These are phyloP conservation scores for Clonostachys rhizophaga DNA, from an alignment of 2,329 filamentous ascomycete species.

Conservation along the genomic window DNA sequence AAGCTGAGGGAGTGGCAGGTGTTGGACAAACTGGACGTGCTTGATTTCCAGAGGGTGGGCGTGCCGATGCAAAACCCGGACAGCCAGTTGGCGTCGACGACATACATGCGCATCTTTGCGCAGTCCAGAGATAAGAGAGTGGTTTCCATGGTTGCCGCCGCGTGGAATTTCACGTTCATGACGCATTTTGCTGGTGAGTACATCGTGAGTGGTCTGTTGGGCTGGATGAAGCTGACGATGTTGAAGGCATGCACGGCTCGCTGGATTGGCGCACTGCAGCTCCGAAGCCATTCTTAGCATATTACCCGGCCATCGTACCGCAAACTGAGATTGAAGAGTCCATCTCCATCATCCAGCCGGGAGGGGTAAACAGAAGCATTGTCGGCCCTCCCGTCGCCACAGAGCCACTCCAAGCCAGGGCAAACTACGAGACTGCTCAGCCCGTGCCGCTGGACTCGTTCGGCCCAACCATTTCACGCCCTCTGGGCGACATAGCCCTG, in stretches of 20 bases:
- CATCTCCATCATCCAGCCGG: slow-evolving; percentile 8
- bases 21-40: slow-evolving; percentile 33
- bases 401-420: slow-evolving; percentile 6
- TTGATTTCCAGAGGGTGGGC: slow-evolving; percentile 43
- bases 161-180: slow-evolving; percentile 24
- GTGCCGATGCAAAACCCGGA: slow-evolving; percentile 21
- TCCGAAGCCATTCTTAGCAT: slow-evolving; percentile 11
- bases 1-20: slow-evolving; percentile 30
- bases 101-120: slow-evolving; percentile 36
- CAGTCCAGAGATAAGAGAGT: slow-evolving; percentile 22
- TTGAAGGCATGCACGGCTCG: slow-evolving; percentile 31
- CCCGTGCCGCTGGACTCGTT: slow-evolving; percentile 7
- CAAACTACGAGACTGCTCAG: slow-evolving; percentile 8
- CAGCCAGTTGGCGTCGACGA: slow-evolving; percentile 33
- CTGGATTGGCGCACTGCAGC: slow-evolving; percentile 33
- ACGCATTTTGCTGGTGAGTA: slow-evolving; percentile 28
- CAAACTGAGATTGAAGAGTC: slow-evolving; percentile 23
- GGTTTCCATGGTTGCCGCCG: slow-evolving; percentile 18
- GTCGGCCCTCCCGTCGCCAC: slow-evolving; percentile 5
- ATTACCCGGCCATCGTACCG: slow-evolving; percentile 13
- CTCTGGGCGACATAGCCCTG: slow-evolving; percentile 20
- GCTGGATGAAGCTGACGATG: background rate
- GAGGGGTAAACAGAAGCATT: slow-evolving; percentile 7
- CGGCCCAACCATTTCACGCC: slow-evolving; percentile 10
- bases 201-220: background rate